Evolutionary conservation across 495 filamentous ascomycete genomes (phyloP).

Genomic region (Hypoxylon lenormandii): DNA sequence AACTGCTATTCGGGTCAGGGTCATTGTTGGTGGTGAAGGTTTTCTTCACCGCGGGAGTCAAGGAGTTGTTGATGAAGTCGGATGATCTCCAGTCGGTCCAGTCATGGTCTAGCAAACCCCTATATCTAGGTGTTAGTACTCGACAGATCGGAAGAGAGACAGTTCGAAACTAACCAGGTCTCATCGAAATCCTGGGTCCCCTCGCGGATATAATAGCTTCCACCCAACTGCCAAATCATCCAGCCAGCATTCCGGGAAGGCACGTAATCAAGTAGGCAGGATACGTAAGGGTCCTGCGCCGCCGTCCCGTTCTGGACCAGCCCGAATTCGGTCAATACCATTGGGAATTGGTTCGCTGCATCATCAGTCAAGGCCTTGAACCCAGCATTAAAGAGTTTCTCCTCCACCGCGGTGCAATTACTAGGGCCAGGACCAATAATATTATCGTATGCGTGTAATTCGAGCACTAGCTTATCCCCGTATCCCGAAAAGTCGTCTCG

Average conservation of each 20-base stretch:
- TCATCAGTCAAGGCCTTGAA: constrained; percentile 65
- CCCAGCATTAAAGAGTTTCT: constrained; percentile 65
- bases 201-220: constrained; percentile 67
- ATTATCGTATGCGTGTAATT: constrained; percentile 71
- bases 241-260: constrained; percentile 63
- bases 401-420: constrained; percentile 58
- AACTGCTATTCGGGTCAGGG: constrained; percentile 9
- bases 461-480: constrained; percentile 68
- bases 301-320: constrained; percentile 54
- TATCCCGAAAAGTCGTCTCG: constrained; percentile 56
- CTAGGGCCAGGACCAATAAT: constrained; percentile 56
- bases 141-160: neutral
- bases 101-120: constrained; percentile 57
- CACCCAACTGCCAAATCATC: constrained; percentile 68
- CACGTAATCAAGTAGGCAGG: constrained; percentile 62
- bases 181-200: constrained; percentile 65
- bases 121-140: constrained; percentile 5
- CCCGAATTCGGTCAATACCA: constrained; percentile 66
- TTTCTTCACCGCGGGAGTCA: constrained; percentile 52
- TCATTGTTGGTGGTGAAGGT: constrained; percentile 31
- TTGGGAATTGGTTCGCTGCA: constrained; percentile 59
- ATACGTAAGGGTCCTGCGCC: constrained; percentile 58
- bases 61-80: constrained; percentile 48
- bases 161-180: constrained; percentile 51
- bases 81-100: constrained; percentile 59